Conservation (phyloP, 257 asterid genomes). For the Striga asiatica region DNA sequence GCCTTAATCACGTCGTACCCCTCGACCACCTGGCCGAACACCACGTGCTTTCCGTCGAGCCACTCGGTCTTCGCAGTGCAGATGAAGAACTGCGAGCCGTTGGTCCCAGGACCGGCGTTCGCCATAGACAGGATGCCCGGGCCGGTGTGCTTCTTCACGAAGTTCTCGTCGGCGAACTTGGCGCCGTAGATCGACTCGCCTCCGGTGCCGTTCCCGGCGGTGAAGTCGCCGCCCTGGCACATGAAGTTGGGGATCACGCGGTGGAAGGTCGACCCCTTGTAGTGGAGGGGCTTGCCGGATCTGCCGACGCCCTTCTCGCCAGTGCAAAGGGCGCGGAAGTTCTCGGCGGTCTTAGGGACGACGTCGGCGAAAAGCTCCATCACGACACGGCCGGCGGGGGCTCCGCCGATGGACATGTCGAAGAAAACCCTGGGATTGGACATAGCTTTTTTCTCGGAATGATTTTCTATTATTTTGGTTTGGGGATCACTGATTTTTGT, state of each 20-base stretch:
- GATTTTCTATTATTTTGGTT: neutral
- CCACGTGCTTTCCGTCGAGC: slow-evolving; percentile 70
- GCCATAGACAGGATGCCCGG: slow-evolving; percentile 60
- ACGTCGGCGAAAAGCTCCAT: slow-evolving; percentile 58
- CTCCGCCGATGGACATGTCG: slow-evolving; percentile 56
- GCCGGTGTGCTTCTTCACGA: slow-evolving; percentile 59
- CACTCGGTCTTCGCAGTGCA: slow-evolving; percentile 62
- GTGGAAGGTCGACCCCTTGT: slow-evolving; percentile 60
- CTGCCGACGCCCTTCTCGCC: slow-evolving; percentile 56
- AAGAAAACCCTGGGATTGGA: slow-evolving; percentile 62
- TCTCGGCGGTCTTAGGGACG: slow-evolving; percentile 51
- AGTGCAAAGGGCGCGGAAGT: slow-evolving; percentile 66
- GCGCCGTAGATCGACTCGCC: slow-evolving; percentile 68
- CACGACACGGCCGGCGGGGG: slow-evolving; percentile 42
- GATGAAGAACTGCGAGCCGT: slow-evolving; percentile 62
- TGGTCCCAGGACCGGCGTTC: slow-evolving; percentile 62
- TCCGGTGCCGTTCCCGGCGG: slow-evolving; percentile 66
- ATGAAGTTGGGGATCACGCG: slow-evolving; percentile 71
- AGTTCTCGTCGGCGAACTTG: slow-evolving; percentile 55
- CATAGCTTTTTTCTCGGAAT: slow-evolving; percentile 12
- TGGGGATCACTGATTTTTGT: neutral
- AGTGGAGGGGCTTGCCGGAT: slow-evolving; percentile 65
- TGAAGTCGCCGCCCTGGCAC: slow-evolving; percentile 82
- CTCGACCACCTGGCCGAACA: slow-evolving; percentile 59
- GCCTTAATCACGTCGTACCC: slow-evolving; percentile 45